These are phyloP conservation scores for Polytrichum commune DNA, from an alignment of 225 moss, liverwort and hornwort species.

Conservation along the genomic window DNA sequence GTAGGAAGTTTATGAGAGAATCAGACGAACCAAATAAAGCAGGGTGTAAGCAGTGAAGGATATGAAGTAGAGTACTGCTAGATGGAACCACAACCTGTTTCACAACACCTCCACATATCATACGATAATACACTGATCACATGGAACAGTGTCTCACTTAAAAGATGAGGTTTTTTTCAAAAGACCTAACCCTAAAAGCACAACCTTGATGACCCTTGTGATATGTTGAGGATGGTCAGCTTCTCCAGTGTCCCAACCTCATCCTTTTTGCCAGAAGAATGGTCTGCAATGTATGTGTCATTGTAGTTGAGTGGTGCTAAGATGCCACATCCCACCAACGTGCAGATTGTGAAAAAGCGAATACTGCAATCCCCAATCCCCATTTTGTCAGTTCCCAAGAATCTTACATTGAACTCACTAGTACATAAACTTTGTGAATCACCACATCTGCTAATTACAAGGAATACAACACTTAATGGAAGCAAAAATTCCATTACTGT, in stretches of 20 bases:
- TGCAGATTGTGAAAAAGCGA: constrained; percentile 60
- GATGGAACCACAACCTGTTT: constrained; percentile 88
- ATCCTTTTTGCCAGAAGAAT: constrained; percentile 41
- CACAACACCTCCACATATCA: constrained; percentile 40
- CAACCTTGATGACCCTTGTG: constrained; percentile 52
- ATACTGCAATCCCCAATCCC: constrained; percentile 42
- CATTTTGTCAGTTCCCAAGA: background rate
- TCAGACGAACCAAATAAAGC: constrained; percentile 63
- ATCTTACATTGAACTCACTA: background rate
- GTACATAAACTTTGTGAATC: background rate
- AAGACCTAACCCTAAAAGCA: background rate
- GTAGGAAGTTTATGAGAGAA: constrained; percentile 26
- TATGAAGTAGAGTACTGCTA: constrained; percentile 84
- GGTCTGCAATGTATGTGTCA: constrained; percentile 56
- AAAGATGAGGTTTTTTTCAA: background rate
- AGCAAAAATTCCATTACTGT: no score
- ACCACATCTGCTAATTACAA: no score
- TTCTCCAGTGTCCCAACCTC: constrained; percentile 58
- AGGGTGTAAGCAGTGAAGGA: constrained; percentile 75
- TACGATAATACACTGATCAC: constrained; percentile 21
- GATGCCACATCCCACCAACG: constrained; percentile 56
- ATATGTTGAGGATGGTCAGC: constrained; percentile 63
- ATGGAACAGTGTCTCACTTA: constrained; percentile 10
- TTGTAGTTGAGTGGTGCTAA: constrained; percentile 57
- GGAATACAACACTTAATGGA: no score